A percentile compares a stretch with the other conserved stretches of the same genome.
Evolutionary conservation across 2,329 filamentous ascomycete genomes (phyloP).

Genomic region (Incumbomyces lentus): DNA sequence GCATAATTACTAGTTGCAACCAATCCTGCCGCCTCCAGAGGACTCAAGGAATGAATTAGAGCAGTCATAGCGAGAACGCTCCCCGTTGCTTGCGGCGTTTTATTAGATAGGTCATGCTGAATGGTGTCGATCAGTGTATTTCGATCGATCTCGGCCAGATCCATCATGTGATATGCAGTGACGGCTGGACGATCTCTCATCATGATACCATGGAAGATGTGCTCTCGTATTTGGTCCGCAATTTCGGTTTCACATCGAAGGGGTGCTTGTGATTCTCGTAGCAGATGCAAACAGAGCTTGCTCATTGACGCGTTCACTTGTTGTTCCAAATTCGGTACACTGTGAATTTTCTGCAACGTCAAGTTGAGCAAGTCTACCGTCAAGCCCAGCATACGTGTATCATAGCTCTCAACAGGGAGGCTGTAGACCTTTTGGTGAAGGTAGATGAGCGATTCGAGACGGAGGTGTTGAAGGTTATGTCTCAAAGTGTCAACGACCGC

Average conservation of each 20-base stretch:
- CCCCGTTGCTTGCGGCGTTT: conserved; percentile 4
- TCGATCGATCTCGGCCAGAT: conserved; percentile 4
- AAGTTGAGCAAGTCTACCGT: conserved; percentile 48
- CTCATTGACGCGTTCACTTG: conserved; percentile 12
- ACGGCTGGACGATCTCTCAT: neutral
- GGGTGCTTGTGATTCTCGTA: conserved; percentile 59
- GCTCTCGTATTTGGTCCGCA: conserved; percentile 22
- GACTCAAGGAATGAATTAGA: neutral
- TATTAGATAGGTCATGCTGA: conserved; percentile 1
- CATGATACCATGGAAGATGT: conserved; percentile 8
- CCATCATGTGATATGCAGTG: neutral
- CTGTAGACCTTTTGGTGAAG: conserved; percentile 60
- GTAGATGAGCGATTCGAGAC: conserved; percentile 41
- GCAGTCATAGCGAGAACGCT: conserved; percentile 5
- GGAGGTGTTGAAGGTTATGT: conserved; percentile 38
- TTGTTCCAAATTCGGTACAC: neutral
- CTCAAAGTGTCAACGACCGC: conserved; percentile 62
- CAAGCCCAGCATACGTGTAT: conserved; percentile 50
- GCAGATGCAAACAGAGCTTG: conserved; percentile 53
- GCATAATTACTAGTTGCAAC: conserved; percentile 2
- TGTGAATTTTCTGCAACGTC: conserved; percentile 31
- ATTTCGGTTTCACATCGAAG: conserved; percentile 43
- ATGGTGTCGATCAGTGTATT: conserved; percentile 4
- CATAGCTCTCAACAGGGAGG: conserved; percentile 55
- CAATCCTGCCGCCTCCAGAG: neutral